Base-by-base conservation (phyloP, 345 rosid genomes). In the Litchi chinensis region DNA sequence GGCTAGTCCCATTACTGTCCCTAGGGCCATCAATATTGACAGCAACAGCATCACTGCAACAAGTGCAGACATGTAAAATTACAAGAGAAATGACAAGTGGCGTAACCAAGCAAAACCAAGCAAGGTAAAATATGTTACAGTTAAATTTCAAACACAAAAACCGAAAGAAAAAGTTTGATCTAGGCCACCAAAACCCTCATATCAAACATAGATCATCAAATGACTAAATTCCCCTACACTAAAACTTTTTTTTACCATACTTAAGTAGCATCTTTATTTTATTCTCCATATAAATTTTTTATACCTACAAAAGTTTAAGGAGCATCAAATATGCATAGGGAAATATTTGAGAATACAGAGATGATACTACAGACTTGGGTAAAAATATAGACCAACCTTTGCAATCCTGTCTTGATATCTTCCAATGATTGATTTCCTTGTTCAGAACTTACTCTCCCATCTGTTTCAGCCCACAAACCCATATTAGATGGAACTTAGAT, bases 41-140 rank as follows among this genome's bases (percentile, higher is more conserved):
- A 80, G 63, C 81, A 73, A 5, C 74, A 72, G 63, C 48, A 76
- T 65, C 79, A 75, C 86, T 83, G 57, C 39, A 57, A 70, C 65
- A 73, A 16, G 39, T 9, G 63, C 28, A 70, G 54, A 84, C 62
- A 52, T 5, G 8, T 11, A 50, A 75, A 52, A 44, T 50, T 73
- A 73, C 32, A 73, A 40, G 52, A 57, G 50, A 56, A 73, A 73
- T 73, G 76, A 56, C 37, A 39, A 21, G 41, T 39, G 65, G 24
- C 66, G 15, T 59, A 59, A 11, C 52, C 52, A 73, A 59, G 19
- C 63, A 72, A 24, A 59, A 11, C 52, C 52, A 73, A 59, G 19
- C 63, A 72, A 24, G 1, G 37, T 50, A 18, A 6, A 44, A 57
- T 40, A 4, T 71, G 44, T 50, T 6, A 52, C 62, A 54, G 32